These are phyloP conservation scores for Microsporum ferrugineum DNA, from an alignment of 2,329 filamentous ascomycete genomes.

Conservation along the genomic window DNA sequence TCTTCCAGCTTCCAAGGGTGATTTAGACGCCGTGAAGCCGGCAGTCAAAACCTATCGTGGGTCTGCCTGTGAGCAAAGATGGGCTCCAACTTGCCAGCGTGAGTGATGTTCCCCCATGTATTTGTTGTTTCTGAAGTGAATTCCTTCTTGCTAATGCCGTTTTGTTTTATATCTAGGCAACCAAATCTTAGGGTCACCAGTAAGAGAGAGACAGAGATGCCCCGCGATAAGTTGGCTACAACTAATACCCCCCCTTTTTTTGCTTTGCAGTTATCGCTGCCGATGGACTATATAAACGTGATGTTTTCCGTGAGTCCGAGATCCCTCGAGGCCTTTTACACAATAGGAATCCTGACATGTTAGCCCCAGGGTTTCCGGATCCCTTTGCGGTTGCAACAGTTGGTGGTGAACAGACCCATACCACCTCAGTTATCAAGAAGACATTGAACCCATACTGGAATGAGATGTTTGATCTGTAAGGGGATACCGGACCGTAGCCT, in stretches of 20 bases:
- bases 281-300: slow-evolving; percentile 95
- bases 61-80: slow-evolving; percentile 20
- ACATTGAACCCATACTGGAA: slow-evolving; percentile 99
- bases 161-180: slow-evolving; percentile 42
- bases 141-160: neutral
- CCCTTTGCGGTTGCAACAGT: slow-evolving; percentile 95
- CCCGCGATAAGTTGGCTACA: slow-evolving; percentile 3
- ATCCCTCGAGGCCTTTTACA: neutral
- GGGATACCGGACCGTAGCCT: slow-evolving; percentile 8
- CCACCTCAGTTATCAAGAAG: slow-evolving; percentile 93
- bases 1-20: neutral
- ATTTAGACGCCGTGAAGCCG: slow-evolving; percentile 5
- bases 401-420: slow-evolving; percentile 95
- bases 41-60: neutral
- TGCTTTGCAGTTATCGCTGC: slow-evolving; percentile 67
- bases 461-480: slow-evolving; percentile 95
- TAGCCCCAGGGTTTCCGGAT: slow-evolving; percentile 71
- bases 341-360: slow-evolving; percentile 5
- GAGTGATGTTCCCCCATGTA: slow-evolving; percentile 28
- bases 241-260: neutral
- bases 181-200: slow-evolving; percentile 89
- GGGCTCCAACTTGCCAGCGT: slow-evolving; percentile 54
- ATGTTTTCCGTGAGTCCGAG: slow-evolving; percentile 80
- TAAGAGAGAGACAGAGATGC: slow-evolving; percentile 34
- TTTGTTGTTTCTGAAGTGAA: no score